phyloP scores from a whole-genome alignment of 2,329 filamentous ascomycete species.

The Neurospora crassa region DNA sequence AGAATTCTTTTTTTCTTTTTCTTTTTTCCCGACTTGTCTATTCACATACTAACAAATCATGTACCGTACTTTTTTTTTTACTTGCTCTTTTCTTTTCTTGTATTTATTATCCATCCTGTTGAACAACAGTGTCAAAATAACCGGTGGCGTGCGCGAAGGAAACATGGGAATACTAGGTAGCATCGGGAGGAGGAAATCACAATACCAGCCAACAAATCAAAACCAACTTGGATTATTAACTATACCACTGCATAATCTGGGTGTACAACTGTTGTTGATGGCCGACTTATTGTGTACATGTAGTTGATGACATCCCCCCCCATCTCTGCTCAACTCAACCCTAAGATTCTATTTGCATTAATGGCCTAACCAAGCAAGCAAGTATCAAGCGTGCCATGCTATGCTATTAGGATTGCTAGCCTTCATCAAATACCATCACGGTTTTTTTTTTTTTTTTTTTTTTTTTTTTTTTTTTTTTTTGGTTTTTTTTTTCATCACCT shows the following conservation, averaged over 20 bases:
- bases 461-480: no score
- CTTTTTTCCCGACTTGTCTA: background rate
- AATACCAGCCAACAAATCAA: no score
- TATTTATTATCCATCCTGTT: background rate
- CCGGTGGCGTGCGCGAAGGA: background rate
- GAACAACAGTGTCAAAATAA: background rate
- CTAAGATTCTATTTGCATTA: background rate
- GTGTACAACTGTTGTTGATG: no score
- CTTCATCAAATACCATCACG: no score
- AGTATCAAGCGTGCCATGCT: background rate
- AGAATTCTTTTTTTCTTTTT: no score
- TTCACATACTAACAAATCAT: background rate
- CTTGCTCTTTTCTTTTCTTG: background rate
- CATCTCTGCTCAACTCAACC: background rate
- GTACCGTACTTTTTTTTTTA: background rate
- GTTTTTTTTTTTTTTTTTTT: no score
- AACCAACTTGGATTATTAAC: no score
- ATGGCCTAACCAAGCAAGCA: background rate
- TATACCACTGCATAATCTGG: no score
- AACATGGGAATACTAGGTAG: background rate
- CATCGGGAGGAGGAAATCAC: background rate
- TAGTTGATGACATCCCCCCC: background rate
- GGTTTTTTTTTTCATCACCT: no score
- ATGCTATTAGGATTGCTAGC: background rate
- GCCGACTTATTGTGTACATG: background rate